Evolutionary conservation across 106 monocot species (phyloP), one percentile per base, ranked within the genome.

Genomic region (Narthecium ossifragum): DNA sequence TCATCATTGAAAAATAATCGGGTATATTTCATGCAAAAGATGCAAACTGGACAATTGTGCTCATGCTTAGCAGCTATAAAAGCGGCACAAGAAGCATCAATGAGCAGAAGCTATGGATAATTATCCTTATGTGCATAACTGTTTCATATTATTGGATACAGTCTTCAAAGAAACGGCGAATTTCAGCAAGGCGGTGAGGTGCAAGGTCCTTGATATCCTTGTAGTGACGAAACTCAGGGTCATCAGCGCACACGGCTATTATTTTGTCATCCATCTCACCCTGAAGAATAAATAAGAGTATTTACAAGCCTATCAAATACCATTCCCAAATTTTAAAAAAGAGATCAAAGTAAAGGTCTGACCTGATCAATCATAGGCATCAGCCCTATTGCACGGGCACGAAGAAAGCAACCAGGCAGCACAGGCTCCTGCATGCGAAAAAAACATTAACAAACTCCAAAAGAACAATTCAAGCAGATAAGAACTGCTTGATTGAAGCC

Each of bases 331-430:
- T 46, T 23, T 14, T 26, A 26, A n/a, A 7, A 45, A 15, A 14
- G 3, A 17, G 21, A 20, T 4, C 22, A 34, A 34, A 21, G 28
- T 17, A 57, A 53, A 32, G 15, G 18, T 39, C 15, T 49, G 13
- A 77, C 88, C 76, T 88, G 88, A 70, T 88, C 88, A 49, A 88
- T 88, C 88, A 88, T 88, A 45, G 88, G 88, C 88, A 88, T 88
- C 68, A 88, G 60, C 13, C 88, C 88, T 63, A 88, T 88, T 34
- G 88, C 88, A 67, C 88, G 79, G 11, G 88, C 88, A 41, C 88
- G 83, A 22, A 88, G 73, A 64, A 83, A 88, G 53, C 70, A 76
- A 31, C 88, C 88, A 32, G 88, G 73, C 22, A 80, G 25, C 36
- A 88, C 88, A 55, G 73, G 88, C 59, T 88, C 88, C 88, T 88